A percentile compares a stretch with the other conserved stretches of the same genome.
Conservation (phyloP, 495 filamentous ascomycete species). For the Chaetomium fimeti region DNA sequence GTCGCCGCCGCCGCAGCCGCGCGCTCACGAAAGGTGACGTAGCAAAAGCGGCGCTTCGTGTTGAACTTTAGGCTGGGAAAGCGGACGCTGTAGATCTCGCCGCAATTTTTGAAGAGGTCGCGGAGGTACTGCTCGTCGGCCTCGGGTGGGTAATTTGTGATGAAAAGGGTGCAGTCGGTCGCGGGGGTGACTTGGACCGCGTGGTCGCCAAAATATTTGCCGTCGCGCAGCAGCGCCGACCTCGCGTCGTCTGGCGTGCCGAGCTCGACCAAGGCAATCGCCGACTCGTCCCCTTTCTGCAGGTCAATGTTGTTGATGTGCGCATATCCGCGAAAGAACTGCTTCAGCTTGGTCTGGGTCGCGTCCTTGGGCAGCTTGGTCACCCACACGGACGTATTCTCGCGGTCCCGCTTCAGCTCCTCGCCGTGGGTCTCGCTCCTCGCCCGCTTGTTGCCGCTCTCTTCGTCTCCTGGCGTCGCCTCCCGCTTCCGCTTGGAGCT, state of each 20-base stretch:
- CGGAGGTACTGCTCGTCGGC: constrained; percentile 81
- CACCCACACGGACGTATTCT: constrained; percentile 81
- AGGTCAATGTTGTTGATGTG: constrained; percentile 73
- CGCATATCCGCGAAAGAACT: constrained; percentile 89
- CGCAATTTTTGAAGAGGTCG: constrained; percentile 71
- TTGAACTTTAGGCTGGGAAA: constrained; percentile 90
- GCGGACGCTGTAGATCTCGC: constrained; percentile 79
- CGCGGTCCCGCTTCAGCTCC: constrained; percentile 72
- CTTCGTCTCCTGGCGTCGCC: constrained; percentile 43
- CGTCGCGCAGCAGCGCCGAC: constrained; percentile 73
- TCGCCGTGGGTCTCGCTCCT: constrained; percentile 49
- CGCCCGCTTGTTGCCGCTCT: constrained; percentile 56
- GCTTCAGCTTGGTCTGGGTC: constrained; percentile 68
- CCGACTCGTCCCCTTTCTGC: constrained; percentile 54
- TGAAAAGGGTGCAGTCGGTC: constrained; percentile 74
- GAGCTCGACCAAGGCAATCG: constrained; percentile 81
- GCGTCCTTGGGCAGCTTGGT: constrained; percentile 67
- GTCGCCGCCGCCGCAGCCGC: constrained; percentile 65
- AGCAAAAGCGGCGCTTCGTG: constrained; percentile 87
- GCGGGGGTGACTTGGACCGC: constrained; percentile 71
- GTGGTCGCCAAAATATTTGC: constrained; percentile 68
- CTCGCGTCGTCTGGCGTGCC: constrained; percentile 73
- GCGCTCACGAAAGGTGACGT: constrained; percentile 75
- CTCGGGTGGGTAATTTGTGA: constrained; percentile 85
- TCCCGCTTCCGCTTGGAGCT: constrained; percentile 72